These are phyloP conservation scores for Aspergillus pseudoterreus DNA, from an alignment of 2,329 filamentous ascomycete species.

Conservation along the genomic window DNA sequence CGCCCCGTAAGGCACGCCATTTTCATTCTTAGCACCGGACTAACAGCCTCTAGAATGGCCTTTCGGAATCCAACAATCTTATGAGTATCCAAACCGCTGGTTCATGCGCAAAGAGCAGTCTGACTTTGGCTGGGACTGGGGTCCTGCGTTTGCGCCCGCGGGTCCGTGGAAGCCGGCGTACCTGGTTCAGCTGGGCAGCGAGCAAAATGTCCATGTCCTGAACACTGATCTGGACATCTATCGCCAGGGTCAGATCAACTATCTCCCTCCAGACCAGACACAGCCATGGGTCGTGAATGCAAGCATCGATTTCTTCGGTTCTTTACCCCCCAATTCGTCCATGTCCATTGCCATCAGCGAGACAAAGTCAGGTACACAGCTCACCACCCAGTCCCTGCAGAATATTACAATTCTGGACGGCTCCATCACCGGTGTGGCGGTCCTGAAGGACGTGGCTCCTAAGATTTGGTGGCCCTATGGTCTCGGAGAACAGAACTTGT, in stretches of 20 bases:
- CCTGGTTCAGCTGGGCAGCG: slow-evolving; percentile 48
- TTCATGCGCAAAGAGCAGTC: slow-evolving; percentile 60
- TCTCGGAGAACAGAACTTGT: slow-evolving; percentile 56
- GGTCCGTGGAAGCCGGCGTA: slow-evolving; percentile 61
- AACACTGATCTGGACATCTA: slow-evolving; percentile 59
- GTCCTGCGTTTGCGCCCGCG: slow-evolving; percentile 58
- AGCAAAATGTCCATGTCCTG: slow-evolving; percentile 44
- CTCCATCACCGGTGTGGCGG: slow-evolving; percentile 49
- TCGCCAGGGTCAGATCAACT: slow-evolving; percentile 56
- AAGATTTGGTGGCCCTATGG: slow-evolving; percentile 61
- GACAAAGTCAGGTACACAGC: slow-evolving; percentile 32
- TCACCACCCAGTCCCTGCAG: slow-evolving; percentile 36
- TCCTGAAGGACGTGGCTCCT: slow-evolving; percentile 43
- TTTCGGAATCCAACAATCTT: slow-evolving; percentile 43
- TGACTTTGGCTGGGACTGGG: slow-evolving; percentile 65
- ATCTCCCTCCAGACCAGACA: slow-evolving; percentile 54
- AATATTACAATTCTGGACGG: slow-evolving; percentile 41
- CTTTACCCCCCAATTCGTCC: slow-evolving; percentile 39
- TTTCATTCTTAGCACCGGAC: background rate
- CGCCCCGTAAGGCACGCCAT: slow-evolving; percentile 34
- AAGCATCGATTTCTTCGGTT: slow-evolving; percentile 56
- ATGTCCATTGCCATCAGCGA: slow-evolving; percentile 50
- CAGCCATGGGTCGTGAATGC: slow-evolving; percentile 60
- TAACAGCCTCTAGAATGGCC: slow-evolving; percentile 45
- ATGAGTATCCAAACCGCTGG: slow-evolving; percentile 52